Base-by-base conservation (phyloP, 139 green algal genomes). In the Chlamydomonas schloesseri region DNA sequence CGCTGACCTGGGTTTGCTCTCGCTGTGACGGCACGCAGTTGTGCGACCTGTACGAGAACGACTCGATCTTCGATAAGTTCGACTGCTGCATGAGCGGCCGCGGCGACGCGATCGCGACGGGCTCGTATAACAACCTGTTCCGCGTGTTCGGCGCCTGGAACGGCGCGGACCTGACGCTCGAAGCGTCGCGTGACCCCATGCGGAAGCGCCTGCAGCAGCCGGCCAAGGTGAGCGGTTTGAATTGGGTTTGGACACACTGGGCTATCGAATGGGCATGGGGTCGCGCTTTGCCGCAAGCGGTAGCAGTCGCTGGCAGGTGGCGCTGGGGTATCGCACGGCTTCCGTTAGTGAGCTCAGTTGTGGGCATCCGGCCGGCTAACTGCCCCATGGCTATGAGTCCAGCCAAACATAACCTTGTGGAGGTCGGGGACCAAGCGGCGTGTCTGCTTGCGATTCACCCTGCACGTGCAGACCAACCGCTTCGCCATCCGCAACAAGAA, bases 61-160 rank as follows among this genome's bases (percentile, higher is more conserved):
- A 99, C 92, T 96, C 89, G 88, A 99, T 99, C 74, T 99, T 99
- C 83, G 98, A 99, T 94, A 99, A 99, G 93, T 99, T 99, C 88
- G 97, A 99, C 89, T 98, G 95, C 90, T 95, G 88, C 79, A 91
- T 98, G 67, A 98, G 93, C 73, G 94, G 95, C 18, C 87, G 94
- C 31, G 96, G 97, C 67, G 83, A 89, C 58, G 83, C 93, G 65
- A 90, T 98, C n/a, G 95, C 95, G 42, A 99, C 96, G 31, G 98
- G 98, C 34, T 98, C 96, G 31, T 99, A 99, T 95, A 97, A 94
- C 82, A 97, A 97, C 91, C 90, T 95, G 36, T 98, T 99, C 91
- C 92, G 92, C 70, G 95, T 97, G 24, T 94, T 95, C 71, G 89
- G 86, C 46, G 58, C 87, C 1, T 88, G 73, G 83, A 90, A 93